Evolutionary conservation across 768 basidiomycete genomes (phyloP).

Genomic region (Termitomyces sp.): DNA sequence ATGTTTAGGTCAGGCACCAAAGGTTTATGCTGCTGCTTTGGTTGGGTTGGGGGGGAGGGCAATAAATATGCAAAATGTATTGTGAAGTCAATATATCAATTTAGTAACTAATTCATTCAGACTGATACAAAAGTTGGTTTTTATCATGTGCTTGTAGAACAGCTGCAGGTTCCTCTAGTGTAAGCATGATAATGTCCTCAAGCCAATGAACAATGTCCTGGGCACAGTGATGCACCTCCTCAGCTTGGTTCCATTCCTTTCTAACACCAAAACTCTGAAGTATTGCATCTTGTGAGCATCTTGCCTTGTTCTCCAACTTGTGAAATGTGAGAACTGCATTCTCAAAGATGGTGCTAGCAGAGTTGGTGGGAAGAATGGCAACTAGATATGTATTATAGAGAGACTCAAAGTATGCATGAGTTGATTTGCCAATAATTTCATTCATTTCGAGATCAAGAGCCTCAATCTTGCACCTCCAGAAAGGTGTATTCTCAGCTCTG

Average conservation of each 20-base stretch:
- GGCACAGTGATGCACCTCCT: background rate
- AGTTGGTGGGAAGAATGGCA: background rate
- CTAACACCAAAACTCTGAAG: background rate
- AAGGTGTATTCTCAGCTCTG: background rate
- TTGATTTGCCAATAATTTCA: background rate
- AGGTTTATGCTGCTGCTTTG: background rate
- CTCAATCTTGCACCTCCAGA: background rate
- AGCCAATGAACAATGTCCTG: background rate
- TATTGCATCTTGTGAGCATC: background rate
- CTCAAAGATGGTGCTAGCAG: background rate
- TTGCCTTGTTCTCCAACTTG: background rate
- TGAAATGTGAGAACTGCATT: background rate
- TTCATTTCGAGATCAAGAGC: background rate
- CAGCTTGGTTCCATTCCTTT: background rate
- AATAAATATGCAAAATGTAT: no score
- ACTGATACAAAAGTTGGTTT: background rate
- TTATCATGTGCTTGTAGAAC: background rate
- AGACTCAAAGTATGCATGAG: background rate
- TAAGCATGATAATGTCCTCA: background rate
- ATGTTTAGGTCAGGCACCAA: background rate
- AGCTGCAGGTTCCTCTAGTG: background rate
- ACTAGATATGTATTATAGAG: background rate
- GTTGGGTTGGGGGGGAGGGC: no score
- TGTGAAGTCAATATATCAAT: no score
- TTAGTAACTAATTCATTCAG: background rate